Percentiles rank a stretch among this genome's conserved stretches.
Conservation (phyloP, 768 basidiomycete genomes). For the Pleurotus giganteus region DNA sequence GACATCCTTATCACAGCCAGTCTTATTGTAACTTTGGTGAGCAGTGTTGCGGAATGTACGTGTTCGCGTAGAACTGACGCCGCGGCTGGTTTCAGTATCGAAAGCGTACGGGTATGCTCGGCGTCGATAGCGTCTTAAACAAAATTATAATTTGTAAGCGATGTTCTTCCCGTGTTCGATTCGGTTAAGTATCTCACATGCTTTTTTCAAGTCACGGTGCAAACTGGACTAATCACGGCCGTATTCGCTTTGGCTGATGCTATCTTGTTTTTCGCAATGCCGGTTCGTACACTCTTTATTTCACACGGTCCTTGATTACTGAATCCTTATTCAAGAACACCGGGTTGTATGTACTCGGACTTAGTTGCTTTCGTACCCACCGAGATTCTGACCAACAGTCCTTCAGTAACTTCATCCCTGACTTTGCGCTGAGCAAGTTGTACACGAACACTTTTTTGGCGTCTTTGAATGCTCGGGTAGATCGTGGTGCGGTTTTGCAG, state of each 20-base stretch:
- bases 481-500: constrained; percentile 7
- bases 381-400: background rate
- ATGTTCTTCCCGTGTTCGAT: no score
- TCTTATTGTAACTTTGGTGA: constrained; percentile 41
- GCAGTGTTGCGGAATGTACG: constrained; percentile 11
- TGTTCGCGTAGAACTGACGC: no score
- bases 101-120: constrained; percentile 30
- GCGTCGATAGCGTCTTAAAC: constrained; percentile 35
- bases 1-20: constrained; percentile 46
- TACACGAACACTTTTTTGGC: constrained; percentile 28
- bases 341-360: background rate
- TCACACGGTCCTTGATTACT: background rate
- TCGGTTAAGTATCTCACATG: no score
- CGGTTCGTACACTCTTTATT: constrained; percentile 1
- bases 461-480: constrained; percentile 24
- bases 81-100: constrained; percentile 11
- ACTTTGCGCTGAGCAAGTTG: constrained; percentile 27
- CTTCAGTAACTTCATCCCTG: constrained; percentile 25
- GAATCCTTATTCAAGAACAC: background rate
- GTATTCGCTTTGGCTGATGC: constrained; percentile 32
- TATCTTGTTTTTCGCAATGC: constrained; percentile 14
- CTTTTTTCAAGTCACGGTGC: constrained; percentile 29
- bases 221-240: constrained; percentile 37
- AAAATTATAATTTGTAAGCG: constrained; percentile 29
- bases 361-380: background rate